Evolutionary conservation across 2,329 filamentous ascomycete genomes (phyloP).

Genomic region (Teratosphaeria epicoccoides): DNA sequence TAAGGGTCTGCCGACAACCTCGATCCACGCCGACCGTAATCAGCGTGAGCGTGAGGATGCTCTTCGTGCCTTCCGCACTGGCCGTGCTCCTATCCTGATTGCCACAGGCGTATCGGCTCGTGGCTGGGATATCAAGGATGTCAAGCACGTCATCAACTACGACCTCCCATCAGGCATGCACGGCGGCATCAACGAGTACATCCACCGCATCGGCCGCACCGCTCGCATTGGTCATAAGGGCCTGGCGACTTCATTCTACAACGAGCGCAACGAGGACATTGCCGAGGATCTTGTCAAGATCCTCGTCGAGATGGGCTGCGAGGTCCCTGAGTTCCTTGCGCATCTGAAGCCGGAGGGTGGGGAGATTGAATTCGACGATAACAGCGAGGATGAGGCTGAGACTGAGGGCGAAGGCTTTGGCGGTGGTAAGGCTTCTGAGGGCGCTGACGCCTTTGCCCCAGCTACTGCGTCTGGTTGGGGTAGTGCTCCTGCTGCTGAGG

Average conservation of each 20-base stretch:
- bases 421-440: slow-evolving; percentile 7
- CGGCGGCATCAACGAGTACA: slow-evolving; percentile 88
- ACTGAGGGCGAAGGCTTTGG: not conserved
- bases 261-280: slow-evolving; percentile 62
- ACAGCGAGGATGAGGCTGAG: slow-evolving; percentile 10
- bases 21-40: slow-evolving; percentile 77
- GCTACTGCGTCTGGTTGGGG: slow-evolving; percentile 12
- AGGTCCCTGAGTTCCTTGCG: slow-evolving; percentile 71
- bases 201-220: slow-evolving; percentile 90
- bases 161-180: slow-evolving; percentile 65
- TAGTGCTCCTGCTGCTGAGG: slow-evolving; percentile 1
- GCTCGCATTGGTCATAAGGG: slow-evolving; percentile 85
- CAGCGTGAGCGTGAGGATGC: slow-evolving; percentile 89
- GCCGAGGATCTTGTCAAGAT: slow-evolving; percentile 67
- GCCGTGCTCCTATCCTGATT: slow-evolving; percentile 66
- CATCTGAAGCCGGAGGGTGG: slow-evolving; percentile 49
- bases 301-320: slow-evolving; percentile 67
- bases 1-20: slow-evolving; percentile 64
- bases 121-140: slow-evolving; percentile 77
- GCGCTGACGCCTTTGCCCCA: slow-evolving; percentile 7
- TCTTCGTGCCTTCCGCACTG: slow-evolving; percentile 69
- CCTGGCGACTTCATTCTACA: slow-evolving; percentile 81
- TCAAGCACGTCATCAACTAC: slow-evolving; percentile 88
- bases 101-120: slow-evolving; percentile 80
- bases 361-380: slow-evolving; percentile 9